Percentiles rank a stretch among this genome's conserved stretches.
Conservation (phyloP, 768 basidiomycete genomes). For the Zangia roseola region DNA sequence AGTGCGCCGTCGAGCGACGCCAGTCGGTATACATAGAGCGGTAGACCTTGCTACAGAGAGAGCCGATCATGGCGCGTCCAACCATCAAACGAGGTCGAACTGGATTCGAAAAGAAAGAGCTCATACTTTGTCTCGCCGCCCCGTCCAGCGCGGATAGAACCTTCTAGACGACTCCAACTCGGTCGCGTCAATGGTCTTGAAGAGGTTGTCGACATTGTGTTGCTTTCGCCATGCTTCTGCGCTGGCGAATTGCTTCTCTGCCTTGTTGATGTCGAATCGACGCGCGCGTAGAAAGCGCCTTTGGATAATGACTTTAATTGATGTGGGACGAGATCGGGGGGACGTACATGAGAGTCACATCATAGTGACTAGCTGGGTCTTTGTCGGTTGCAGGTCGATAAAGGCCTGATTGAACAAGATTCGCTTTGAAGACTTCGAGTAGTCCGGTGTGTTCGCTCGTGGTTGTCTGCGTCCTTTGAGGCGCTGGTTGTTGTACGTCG, state of each 20-base stretch:
- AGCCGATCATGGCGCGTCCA: background rate
- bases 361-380: conserved; percentile 53
- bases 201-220: conserved; percentile 62
- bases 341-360: conserved; percentile 63
- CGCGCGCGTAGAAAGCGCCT: conserved; percentile 87
- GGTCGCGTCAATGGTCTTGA: conserved; percentile 50
- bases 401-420: conserved; percentile 48
- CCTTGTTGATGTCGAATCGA: conserved; percentile 58
- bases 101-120: background rate
- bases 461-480: background rate
- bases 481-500: background rate
- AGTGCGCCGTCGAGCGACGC: conserved; percentile 52
- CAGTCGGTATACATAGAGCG: conserved; percentile 75
- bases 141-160: conserved; percentile 83
- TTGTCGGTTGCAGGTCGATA: conserved; percentile 42
- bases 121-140: conserved; percentile 68
- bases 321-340: background rate
- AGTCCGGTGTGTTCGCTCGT: conserved; percentile 3
- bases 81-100: background rate
- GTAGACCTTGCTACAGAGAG: conserved; percentile 54
- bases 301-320: background rate
- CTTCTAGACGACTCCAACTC: conserved; percentile 60
- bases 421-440: conserved; percentile 52
- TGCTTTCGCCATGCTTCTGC: conserved; percentile 67
- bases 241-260: conserved; percentile 68